Evolutionary conservation across 108 stramenopile genomes (phyloP).

Genomic region (Cyclostephanos tholiformis): DNA sequence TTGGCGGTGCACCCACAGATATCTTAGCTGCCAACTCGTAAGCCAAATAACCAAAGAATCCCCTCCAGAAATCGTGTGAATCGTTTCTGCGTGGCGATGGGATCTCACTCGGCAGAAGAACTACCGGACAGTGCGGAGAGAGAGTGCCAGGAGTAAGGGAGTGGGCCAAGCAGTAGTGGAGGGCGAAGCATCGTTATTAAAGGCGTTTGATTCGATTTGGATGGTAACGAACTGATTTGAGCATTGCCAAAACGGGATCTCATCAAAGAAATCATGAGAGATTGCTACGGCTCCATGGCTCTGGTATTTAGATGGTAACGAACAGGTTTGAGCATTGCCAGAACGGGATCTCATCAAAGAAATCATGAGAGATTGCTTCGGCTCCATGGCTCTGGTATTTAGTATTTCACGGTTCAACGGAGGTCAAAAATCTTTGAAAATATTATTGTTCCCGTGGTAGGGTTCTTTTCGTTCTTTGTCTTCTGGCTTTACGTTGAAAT

Average conservation of each 20-base stretch:
- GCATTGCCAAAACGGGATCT: neutral
- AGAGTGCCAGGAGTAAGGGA: constrained; percentile 51
- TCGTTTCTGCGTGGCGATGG: constrained; percentile 61
- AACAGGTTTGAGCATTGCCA: neutral
- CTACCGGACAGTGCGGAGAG: constrained; percentile 52
- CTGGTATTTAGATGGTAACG: neutral
- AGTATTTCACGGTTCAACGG: neutral
- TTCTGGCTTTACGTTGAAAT: constrained; percentile 36
- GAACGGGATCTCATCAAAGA: neutral
- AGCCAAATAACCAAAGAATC: constrained; percentile 20
- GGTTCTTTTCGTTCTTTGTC: constrained; percentile 18
- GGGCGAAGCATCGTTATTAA: constrained; percentile 14
- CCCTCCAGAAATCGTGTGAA: constrained; percentile 32
- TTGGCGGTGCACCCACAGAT: constrained; percentile 67
- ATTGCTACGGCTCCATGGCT: neutral
- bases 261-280: neutral
- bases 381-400: neutral
- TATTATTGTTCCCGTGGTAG: constrained; percentile 23
- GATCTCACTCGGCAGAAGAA: constrained; percentile 54
- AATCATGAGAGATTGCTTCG: too few species aligned
- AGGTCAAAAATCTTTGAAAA: constrained; percentile 37
- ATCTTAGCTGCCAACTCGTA: constrained; percentile 61
- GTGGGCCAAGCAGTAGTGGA: constrained; percentile 41
- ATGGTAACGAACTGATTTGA: neutral
- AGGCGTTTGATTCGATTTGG: constrained; percentile 21